Percentiles rank a stretch among this genome's conserved stretches.
These are phyloP conservation scores for Leptographium galeiforme DNA, from an alignment of 2,329 filamentous ascomycete species.

Conservation along the genomic window DNA sequence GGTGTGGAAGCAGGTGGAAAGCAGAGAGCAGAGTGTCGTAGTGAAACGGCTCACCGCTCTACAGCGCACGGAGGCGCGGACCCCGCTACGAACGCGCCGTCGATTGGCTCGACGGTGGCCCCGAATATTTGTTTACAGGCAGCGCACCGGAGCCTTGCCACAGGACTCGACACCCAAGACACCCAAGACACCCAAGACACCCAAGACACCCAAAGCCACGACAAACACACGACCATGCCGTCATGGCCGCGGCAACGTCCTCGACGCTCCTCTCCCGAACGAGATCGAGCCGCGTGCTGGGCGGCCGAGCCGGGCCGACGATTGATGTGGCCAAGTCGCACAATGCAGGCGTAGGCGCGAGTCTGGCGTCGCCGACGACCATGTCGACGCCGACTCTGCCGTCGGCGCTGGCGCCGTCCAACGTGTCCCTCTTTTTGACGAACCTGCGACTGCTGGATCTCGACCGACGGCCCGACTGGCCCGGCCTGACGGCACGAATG, in stretches of 20 bases:
- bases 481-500: constrained; percentile 54
- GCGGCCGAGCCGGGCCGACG: constrained; percentile 6
- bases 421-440: constrained; percentile 58
- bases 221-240: background rate
- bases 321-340: background rate
- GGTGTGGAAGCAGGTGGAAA: too few species aligned
- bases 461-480: constrained; percentile 67
- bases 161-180: background rate
- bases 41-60: too few species aligned
- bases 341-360: too few species aligned
- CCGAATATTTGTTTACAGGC: too few species aligned
- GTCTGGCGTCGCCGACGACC: background rate
- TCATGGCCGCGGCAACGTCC: constrained; percentile 8
- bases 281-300: constrained; percentile 13
- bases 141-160: too few species aligned
- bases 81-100: too few species aligned
- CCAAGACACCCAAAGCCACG: background rate
- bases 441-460: constrained; percentile 76
- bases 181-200: background rate
- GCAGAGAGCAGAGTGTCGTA: too few species aligned
- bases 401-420: constrained; percentile 25
- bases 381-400: background rate
- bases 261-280: constrained; percentile 13
- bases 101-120: too few species aligned
- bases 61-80: too few species aligned